Base-by-base conservation (phyloP, 2,329 filamentous ascomycete genomes). In the Exophiala aquamarina region DNA sequence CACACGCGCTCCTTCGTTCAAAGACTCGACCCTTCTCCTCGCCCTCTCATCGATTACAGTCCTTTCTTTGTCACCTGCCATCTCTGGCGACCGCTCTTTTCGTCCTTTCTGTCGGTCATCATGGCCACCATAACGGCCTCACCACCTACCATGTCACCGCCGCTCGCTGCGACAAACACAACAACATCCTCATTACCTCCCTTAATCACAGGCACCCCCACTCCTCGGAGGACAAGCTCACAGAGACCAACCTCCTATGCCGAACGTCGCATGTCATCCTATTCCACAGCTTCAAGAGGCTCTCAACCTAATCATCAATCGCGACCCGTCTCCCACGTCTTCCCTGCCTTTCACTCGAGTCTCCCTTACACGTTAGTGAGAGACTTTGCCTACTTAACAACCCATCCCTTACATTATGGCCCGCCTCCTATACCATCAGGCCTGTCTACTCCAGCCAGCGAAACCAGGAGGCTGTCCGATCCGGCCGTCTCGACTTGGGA, bases 341-440 rank as follows among this genome's bases (percentile, higher is more conserved):
- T 93, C 63, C 87, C 89, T 13, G 75, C 86, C 61, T 93, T 89
- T 68, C 86, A 89, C 60, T 93, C 90, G 49, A 95, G 84, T 64
- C 79, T 96, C 14, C 70, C 87, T 5, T 96, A 96, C 67, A 84
- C 90, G n/a, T 76, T 89, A 35, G 91, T 98, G 56, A 86, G 93
- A 62, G 93, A 98, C 75, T 98, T 97, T 71, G 93, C 93, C 58
- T 98, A 97, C 66, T 83, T 89, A 23, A 66, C 80, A 19, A 77
- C 79, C 45, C 88, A 97, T 67, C 90, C 89, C 34, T 77, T 96
- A 68, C 93, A 97, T 73, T 95, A 95, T 75, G 93, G 93, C 1
- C 87, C 92, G n/a, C 84, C 89, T 13, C 85, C 86, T 43, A 81
- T 83, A n/a, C 76, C 82, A 7, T 94, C 90, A 1, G 86, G 84